These are phyloP conservation scores for Entoloma clypeatum DNA, from an alignment of 1,284 basidiomycete species.

Conservation along the genomic window DNA sequence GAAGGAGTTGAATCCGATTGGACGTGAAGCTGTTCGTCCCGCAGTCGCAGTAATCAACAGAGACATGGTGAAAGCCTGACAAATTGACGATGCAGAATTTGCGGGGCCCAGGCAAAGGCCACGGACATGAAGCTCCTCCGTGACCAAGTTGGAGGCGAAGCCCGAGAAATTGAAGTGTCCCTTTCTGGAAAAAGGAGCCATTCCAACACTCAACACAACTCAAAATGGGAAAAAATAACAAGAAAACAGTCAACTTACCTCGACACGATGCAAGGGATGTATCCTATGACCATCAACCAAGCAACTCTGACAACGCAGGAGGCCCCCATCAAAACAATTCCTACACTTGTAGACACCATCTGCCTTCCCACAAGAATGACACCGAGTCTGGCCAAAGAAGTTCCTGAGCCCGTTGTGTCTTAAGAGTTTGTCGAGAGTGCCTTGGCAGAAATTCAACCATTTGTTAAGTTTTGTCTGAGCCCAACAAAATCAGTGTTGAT, in stretches of 20 bases:
- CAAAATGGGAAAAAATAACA: no score
- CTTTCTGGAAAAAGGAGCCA: no score
- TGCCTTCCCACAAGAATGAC: neutral
- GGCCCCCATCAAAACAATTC: neutral
- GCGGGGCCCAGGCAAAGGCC: no score
- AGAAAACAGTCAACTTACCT: neutral
- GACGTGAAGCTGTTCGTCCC: no score
- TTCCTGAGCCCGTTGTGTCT: neutral
- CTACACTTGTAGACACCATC: neutral
- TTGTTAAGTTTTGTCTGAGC: neutral
- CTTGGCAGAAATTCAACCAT: conserved; percentile 1
- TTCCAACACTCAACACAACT: no score
- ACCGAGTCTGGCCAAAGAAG: neutral
- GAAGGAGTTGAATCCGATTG: no score
- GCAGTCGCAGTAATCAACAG: no score
- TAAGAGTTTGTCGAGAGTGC: neutral
- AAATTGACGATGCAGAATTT: no score
- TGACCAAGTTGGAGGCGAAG: no score
- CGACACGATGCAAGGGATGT: neutral
- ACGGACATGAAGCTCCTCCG: no score
- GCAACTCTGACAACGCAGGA: conserved; percentile 1
- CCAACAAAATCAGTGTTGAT: neutral
- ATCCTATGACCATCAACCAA: neutral
- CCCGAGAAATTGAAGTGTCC: no score
- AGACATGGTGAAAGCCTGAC: no score